A percentile compares a stretch with the other conserved stretches of the same genome.
Conservation (phyloP, 2,329 filamentous ascomycete genomes). For the Nothophaeocryptopus gaeumannii region DNA sequence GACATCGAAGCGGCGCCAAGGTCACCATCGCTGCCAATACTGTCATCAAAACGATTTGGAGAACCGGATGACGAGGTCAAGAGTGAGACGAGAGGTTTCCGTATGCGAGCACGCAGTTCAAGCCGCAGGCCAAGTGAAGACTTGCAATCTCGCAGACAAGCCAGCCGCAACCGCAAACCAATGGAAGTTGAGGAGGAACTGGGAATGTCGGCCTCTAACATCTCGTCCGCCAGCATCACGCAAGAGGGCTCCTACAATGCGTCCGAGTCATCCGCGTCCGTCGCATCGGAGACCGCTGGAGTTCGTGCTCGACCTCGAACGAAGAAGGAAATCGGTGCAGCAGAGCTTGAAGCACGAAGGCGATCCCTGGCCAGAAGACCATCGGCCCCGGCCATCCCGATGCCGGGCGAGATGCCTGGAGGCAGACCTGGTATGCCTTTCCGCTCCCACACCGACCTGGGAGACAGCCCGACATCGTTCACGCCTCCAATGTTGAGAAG, state of each 20-base stretch:
- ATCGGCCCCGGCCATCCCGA: slow-evolving; percentile 74
- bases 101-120: slow-evolving; percentile 51
- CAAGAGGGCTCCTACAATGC: slow-evolving; percentile 7
- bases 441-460: slow-evolving; percentile 39
- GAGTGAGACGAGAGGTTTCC: slow-evolving; percentile 43
- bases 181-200: slow-evolving; percentile 7
- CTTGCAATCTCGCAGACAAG: slow-evolving; percentile 32
- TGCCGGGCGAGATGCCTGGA: slow-evolving; percentile 57
- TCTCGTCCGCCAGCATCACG: slow-evolving; percentile 1
- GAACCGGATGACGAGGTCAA: slow-evolving; percentile 54
- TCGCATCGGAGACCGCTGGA: slow-evolving; percentile 5
- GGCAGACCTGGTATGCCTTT: slow-evolving; percentile 38
- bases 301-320: slow-evolving; percentile 22
- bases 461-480: slow-evolving; percentile 45
- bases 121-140: slow-evolving; percentile 42
- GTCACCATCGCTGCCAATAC: slow-evolving; percentile 77
- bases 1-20: slow-evolving; percentile 57
- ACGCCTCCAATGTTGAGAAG: slow-evolving; percentile 52
- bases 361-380: slow-evolving; percentile 78
- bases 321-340: slow-evolving; percentile 55
- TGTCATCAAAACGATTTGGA: slow-evolving; percentile 56
- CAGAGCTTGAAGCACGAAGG: slow-evolving; percentile 83
- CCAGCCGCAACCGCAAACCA: slow-evolving; percentile 27
- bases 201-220: slow-evolving; percentile 3
- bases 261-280: slow-evolving; percentile 14